phyloP scores from a whole-genome alignment of 1,284 basidiomycete genomes.

The Somion occarium region DNA sequence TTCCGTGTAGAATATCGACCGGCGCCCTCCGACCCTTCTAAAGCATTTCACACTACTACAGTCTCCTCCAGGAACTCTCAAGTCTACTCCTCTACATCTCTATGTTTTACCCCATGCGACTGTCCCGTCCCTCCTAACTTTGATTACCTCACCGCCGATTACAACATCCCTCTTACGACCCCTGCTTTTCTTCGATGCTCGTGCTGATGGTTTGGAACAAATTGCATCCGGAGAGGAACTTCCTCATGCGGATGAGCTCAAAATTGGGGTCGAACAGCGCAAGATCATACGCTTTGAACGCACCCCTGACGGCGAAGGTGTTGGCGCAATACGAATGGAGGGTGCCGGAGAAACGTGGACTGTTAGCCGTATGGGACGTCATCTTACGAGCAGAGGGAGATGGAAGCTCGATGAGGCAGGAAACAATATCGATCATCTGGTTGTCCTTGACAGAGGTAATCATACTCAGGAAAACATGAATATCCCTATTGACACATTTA shows the following conservation, averaged over 20 bases:
- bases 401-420: constrained; percentile 34
- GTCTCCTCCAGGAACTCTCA: constrained; percentile 45
- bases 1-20: constrained; percentile 76
- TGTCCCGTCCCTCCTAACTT: constrained; percentile 37
- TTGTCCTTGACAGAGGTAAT: constrained; percentile 60
- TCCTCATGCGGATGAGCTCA: constrained; percentile 29
- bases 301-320: constrained; percentile 70
- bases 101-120: constrained; percentile 48
- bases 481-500: neutral
- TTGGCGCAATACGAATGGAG: constrained; percentile 54
- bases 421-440: constrained; percentile 50
- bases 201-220: constrained; percentile 43
- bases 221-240: constrained; percentile 11
- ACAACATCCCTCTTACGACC: constrained; percentile 52
- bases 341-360: constrained; percentile 62
- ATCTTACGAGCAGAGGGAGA: constrained; percentile 36
- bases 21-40: constrained; percentile 83
- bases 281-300: constrained; percentile 58
- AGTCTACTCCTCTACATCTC: constrained; percentile 43
- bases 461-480: constrained; percentile 5
- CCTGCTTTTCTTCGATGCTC: constrained; percentile 56
- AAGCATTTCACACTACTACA: constrained; percentile 71
- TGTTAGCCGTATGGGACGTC: constrained; percentile 38
- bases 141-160: constrained; percentile 59
- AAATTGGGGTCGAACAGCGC: constrained; percentile 38